Percentiles rank a stretch among this genome's conserved stretches.
These are phyloP conservation scores for Epithemia pelagica DNA, from an alignment of 108 stramenopile species.

Conservation along the genomic window DNA sequence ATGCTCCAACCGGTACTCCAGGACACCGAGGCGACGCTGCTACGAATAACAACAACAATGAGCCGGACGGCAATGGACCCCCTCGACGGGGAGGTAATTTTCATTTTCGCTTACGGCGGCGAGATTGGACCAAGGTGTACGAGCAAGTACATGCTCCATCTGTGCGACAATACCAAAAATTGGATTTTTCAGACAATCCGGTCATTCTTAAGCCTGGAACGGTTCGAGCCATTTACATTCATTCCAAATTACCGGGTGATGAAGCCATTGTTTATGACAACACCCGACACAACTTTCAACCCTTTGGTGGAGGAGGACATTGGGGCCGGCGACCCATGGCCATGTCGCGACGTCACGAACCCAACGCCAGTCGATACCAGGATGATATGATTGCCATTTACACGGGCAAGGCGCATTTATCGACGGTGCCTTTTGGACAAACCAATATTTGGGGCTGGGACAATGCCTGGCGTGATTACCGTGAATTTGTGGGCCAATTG, in stretches of 20 bases:
- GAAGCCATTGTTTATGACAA: constrained; percentile 86
- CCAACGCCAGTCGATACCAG: constrained; percentile 37
- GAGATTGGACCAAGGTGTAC: constrained; percentile 74
- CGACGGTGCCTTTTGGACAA: constrained; percentile 52
- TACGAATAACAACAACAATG: constrained; percentile 7
- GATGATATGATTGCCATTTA: constrained; percentile 66
- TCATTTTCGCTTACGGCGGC: constrained; percentile 19
- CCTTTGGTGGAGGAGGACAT: neutral
- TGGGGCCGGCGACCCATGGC: constrained; percentile 10
- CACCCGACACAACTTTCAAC: constrained; percentile 4
- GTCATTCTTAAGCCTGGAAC: constrained; percentile 64
- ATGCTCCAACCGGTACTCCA: constrained; percentile 9
- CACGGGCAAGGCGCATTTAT: constrained; percentile 75
- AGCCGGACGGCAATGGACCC: neutral
- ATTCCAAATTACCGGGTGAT: constrained; percentile 65
- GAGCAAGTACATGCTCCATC: constrained; percentile 53
- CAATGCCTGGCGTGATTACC: constrained; percentile 76
- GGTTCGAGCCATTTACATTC: constrained; percentile 67
- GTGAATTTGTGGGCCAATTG: constrained; percentile 74
- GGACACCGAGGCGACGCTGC: neutral
- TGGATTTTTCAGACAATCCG: constrained; percentile 55
- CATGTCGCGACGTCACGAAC: constrained; percentile 22
- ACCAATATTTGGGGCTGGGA: constrained; percentile 53
- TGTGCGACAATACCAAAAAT: constrained; percentile 36
- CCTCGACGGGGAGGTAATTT: neutral